A percentile compares a stretch with the other conserved stretches of the same genome.
These are phyloP conservation scores for Nothophoma quercina DNA, from an alignment of 2,329 filamentous ascomycete species.

Conservation along the genomic window DNA sequence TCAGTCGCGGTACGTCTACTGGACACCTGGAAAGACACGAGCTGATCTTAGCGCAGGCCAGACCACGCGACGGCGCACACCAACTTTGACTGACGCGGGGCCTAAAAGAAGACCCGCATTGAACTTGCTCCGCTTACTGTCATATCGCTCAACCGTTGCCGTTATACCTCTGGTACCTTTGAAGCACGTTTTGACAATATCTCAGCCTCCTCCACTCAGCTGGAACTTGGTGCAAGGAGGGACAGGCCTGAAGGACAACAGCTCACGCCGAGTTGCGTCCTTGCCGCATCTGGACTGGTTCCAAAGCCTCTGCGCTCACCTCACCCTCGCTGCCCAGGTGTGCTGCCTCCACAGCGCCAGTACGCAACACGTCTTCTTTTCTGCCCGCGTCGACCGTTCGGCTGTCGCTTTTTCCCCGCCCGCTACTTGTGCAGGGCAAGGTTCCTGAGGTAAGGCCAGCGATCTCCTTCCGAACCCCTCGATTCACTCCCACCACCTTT, in stretches of 20 bases:
- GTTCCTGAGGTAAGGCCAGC: conserved; percentile 39
- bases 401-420: conserved; percentile 35
- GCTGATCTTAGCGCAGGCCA: conserved; percentile 18
- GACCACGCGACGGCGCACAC: conserved; percentile 21
- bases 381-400: conserved; percentile 34
- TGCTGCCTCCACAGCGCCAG: conserved; percentile 39
- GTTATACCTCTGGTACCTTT: conserved; percentile 13
- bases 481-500: conserved; percentile 23
- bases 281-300: conserved; percentile 31
- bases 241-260: conserved; percentile 15
- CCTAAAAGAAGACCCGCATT: conserved; percentile 18
- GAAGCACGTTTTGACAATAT: conserved; percentile 12
- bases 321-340: conserved; percentile 30
- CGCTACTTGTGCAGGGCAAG: conserved; percentile 31
- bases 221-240: conserved; percentile 19
- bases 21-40: conserved; percentile 1
- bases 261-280: conserved; percentile 23
- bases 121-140: conserved; percentile 18
- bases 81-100: conserved; percentile 5
- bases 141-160: conserved; percentile 16
- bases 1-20: background rate
- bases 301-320: conserved; percentile 25
- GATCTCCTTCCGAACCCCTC: conserved; percentile 21
- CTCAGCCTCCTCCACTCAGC: conserved; percentile 16
- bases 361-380: conserved; percentile 35